Conservation (phyloP, 192 early-diverging fungal genomes). For the Umbelopsis isabellina region DNA sequence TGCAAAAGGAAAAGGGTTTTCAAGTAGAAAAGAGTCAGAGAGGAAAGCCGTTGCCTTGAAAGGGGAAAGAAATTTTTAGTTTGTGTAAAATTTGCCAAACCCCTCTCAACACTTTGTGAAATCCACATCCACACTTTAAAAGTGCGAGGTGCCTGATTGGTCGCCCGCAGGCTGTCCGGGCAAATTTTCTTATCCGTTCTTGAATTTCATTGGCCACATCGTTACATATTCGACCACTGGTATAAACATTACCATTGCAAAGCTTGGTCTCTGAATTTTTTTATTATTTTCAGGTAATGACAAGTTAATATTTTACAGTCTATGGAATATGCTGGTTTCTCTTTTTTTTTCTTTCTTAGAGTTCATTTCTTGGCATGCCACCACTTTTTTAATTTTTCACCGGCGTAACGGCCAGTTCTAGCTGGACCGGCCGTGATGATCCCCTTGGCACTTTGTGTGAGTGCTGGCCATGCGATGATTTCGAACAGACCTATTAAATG, state of each 20-base stretch:
- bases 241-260: too few species aligned
- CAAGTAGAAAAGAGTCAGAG: background rate
- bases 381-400: constrained; percentile 62
- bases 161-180: too few species aligned
- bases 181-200: too few species aligned
- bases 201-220: background rate
- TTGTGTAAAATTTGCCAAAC: too few species aligned
- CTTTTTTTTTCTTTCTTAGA: background rate
- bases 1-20: background rate
- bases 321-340: background rate
- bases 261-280: too few species aligned
- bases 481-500: constrained; percentile 29
- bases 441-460: constrained; percentile 93
- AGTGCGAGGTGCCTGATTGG: too few species aligned
- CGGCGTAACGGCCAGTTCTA: constrained; percentile 66
- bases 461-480: constrained; percentile 65
- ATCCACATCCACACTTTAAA: too few species aligned
- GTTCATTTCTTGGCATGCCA: constrained; percentile 43
- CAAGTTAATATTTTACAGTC: background rate
- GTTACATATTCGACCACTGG: background rate
- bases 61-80: too few species aligned
- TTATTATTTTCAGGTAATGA: background rate
- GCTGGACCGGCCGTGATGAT: constrained; percentile 83
- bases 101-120: too few species aligned
- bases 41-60: background rate